These are phyloP conservation scores for Ceratobasidium sp. DNA, from an alignment of 1,284 basidiomycete genomes.

Conservation along the genomic window DNA sequence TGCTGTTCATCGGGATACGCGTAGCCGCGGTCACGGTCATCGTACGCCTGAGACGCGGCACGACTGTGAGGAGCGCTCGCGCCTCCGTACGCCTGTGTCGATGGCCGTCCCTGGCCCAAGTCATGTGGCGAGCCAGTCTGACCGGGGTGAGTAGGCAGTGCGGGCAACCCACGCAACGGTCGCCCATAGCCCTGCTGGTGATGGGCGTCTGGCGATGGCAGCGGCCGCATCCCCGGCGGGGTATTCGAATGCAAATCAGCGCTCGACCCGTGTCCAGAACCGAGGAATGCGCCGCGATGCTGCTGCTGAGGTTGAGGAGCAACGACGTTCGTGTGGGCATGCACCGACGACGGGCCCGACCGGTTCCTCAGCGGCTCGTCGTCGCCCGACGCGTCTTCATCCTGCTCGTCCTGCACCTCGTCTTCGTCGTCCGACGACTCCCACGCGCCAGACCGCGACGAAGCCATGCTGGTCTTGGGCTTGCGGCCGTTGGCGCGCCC, in stretches of 20 bases:
- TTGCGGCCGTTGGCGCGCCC: slow-evolving; percentile 68
- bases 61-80: slow-evolving; percentile 35
- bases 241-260: slow-evolving; percentile 46
- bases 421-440: slow-evolving; percentile 81
- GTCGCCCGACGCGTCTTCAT: slow-evolving; percentile 72
- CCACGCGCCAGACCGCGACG: slow-evolving; percentile 66
- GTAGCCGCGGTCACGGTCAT: slow-evolving; percentile 39
- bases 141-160: slow-evolving; percentile 47
- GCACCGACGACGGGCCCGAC: slow-evolving; percentile 53
- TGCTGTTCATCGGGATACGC: slow-evolving; percentile 45
- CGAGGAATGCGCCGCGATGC: slow-evolving; percentile 50
- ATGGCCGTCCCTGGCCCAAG: slow-evolving; percentile 35
- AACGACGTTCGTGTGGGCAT: slow-evolving; percentile 52
- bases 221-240: slow-evolving; percentile 49
- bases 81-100: background rate
- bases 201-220: slow-evolving; percentile 48
- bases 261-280: slow-evolving; percentile 33
- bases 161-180: slow-evolving; percentile 50
- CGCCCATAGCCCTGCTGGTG: slow-evolving; percentile 47
- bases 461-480: slow-evolving; percentile 60
- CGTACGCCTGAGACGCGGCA: slow-evolving; percentile 44
- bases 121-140: slow-evolving; percentile 27
- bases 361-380: slow-evolving; percentile 55
- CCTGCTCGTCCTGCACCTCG: slow-evolving; percentile 79
- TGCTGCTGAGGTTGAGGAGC: slow-evolving; percentile 53